Evolutionary conservation across 805 yeast species (phyloP).

Genomic region (Yarrowia deformans): DNA sequence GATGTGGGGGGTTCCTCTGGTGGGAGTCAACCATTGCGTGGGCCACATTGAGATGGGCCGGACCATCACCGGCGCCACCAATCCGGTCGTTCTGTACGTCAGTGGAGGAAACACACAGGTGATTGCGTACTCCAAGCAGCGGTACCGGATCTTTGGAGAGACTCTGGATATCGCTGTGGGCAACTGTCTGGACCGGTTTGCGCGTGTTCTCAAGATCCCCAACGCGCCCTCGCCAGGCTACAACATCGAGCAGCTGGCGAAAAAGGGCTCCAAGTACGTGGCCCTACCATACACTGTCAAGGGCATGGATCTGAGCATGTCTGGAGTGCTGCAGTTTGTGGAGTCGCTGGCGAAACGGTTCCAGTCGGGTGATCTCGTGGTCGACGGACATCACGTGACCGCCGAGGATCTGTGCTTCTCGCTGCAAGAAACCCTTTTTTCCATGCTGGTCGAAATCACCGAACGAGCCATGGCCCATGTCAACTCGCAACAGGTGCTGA

Average conservation of each 20-base stretch:
- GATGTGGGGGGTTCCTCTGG: slow-evolving; percentile 81
- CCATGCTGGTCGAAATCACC: slow-evolving; percentile 97
- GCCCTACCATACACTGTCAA: slow-evolving; percentile 94
- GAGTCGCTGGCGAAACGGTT: slow-evolving; percentile 81
- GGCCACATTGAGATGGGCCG: slow-evolving; percentile 99
- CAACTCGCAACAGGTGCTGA: slow-evolving; percentile 82
- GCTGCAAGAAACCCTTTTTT: slow-evolving; percentile 87
- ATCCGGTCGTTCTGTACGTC: slow-evolving; percentile 95
- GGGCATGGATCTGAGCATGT: slow-evolving; percentile 98
- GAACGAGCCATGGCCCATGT: slow-evolving; percentile 99
- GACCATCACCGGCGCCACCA: slow-evolving; percentile 96
- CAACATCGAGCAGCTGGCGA: slow-evolving; percentile 94
- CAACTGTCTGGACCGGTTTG: slow-evolving; percentile 94
- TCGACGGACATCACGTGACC: slow-evolving; percentile 62
- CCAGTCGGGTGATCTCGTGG: slow-evolving; percentile 54
- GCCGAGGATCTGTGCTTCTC: slow-evolving; percentile 91
- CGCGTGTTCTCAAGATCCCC: slow-evolving; percentile 84
- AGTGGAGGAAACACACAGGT: slow-evolving; percentile 99
- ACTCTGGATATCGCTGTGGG: slow-evolving; percentile 98
- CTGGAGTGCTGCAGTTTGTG: slow-evolving; percentile 88
- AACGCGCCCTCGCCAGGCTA: slow-evolving; percentile 98
- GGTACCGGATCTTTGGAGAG: slow-evolving; percentile 98
- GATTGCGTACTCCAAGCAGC: slow-evolving; percentile 91
- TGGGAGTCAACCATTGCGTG: slow-evolving; percentile 96
- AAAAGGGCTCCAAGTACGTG: slow-evolving; percentile 61